Conservation (phyloP, 1,284 basidiomycete species). For the Ganoderma multipileum region DNA sequence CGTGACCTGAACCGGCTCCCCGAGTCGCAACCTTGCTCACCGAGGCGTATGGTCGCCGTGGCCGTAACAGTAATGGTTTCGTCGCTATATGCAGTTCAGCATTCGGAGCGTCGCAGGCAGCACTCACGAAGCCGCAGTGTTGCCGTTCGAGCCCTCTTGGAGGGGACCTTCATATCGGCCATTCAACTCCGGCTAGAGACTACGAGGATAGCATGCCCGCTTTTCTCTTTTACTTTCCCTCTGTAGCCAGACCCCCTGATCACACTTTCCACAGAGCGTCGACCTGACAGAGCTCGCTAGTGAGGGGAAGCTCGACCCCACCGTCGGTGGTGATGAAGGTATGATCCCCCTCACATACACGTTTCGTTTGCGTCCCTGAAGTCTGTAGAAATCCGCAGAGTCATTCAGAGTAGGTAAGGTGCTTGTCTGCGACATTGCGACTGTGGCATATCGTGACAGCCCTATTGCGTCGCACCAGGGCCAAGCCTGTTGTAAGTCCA, state of each 20-base stretch:
- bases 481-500: slow-evolving; percentile 79
- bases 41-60: too few relatives aligned
- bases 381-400: slow-evolving; percentile 82
- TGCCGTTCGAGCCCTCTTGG: too few relatives aligned
- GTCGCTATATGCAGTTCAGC: too few relatives aligned
- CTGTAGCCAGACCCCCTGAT: slow-evolving; percentile 4
- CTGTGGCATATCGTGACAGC: slow-evolving; percentile 50
- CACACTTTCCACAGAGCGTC: slow-evolving; percentile 57
- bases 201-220: background rate
- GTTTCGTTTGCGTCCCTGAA: slow-evolving; percentile 13
- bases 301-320: slow-evolving; percentile 88
- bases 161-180: too few relatives aligned
- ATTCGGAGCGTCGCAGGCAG: too few relatives aligned
- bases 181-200: too few relatives aligned
- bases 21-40: too few relatives aligned
- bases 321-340: slow-evolving; percentile 89
- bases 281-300: slow-evolving; percentile 87
- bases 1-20: too few relatives aligned
- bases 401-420: slow-evolving; percentile 78
- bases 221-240: background rate
- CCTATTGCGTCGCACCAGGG: slow-evolving; percentile 83
- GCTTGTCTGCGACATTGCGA: background rate
- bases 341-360: slow-evolving; percentile 23
- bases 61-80: too few relatives aligned
- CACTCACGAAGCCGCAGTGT: too few relatives aligned